A percentile compares a stretch with the other conserved stretches of the same genome.
phyloP scores from a whole-genome alignment of 208 protist species.

The Trichomonas gallinae region DNA sequence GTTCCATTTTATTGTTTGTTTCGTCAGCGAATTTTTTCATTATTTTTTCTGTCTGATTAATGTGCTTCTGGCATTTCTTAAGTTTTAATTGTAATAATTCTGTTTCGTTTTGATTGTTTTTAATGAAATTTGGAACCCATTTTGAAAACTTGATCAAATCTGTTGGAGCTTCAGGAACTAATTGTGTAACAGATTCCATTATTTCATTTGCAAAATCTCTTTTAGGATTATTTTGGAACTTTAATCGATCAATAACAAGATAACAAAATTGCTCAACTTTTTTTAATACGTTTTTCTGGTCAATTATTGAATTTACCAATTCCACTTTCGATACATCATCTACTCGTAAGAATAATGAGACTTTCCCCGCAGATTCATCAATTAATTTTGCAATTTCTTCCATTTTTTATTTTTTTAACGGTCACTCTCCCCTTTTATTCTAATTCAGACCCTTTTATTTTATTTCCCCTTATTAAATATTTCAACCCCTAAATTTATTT shows the following conservation, averaged over 20 bases:
- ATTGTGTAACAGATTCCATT: neutral
- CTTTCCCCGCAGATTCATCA: neutral
- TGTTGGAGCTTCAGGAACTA: neutral
- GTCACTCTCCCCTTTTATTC: too few species aligned
- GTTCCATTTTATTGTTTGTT: neutral
- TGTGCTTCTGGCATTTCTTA: neutral
- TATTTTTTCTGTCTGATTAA: neutral
- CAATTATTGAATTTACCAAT: neutral
- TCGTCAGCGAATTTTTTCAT: neutral
- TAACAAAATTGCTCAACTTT: neutral
- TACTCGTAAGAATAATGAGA: neutral
- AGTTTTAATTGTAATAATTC: neutral
- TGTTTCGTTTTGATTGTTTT: neutral
- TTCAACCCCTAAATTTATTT: too few species aligned
- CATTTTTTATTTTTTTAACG: neutral
- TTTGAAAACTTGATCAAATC: neutral
- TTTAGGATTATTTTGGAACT: neutral
- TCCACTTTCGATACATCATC: neutral
- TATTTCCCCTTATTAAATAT: too few species aligned
- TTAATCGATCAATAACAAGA: neutral
- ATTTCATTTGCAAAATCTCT: neutral
- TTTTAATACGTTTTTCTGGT: neutral
- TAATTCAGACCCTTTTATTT: too few species aligned
- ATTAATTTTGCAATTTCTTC: neutral
- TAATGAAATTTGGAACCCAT: neutral